Base-by-base conservation (phyloP, 257 asterid species). In the Hygrophila difformis region DNA sequence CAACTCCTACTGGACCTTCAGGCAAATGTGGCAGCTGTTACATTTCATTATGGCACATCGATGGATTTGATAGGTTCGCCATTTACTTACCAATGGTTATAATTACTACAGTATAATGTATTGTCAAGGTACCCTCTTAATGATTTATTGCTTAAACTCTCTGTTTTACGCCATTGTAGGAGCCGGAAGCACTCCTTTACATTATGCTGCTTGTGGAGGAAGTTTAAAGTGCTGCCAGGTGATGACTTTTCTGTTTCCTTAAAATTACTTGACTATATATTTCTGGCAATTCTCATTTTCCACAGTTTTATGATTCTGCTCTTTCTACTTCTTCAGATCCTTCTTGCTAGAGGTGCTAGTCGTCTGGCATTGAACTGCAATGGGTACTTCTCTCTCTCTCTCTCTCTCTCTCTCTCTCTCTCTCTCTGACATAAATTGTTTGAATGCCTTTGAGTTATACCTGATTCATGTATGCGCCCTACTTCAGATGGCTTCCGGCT, bases 201-300 rank as follows among this genome's bases (percentile, higher is more conserved):
- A 91, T 55, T 91, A 91, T 65, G 99, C 99, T 65, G 97, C 99
- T 26, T 86, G 95, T 62, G 97, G 99, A 44, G 99, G 99, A 51
- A 87, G 87, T 61, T 64, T 91, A 31, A 87, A 91, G 63, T 86
- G 99, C 75, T 86, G 97, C 60, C 95, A 86, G 99, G 99, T 83
- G 55, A 68, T 44, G 51, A 51, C 57, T 59, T 14, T 39, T 57
- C 39, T 43, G n/a, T n/a, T n/a, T n/a, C n/a, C n/a, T n/a, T n/a
- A n/a, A n/a, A 24, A 24, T 24, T 24, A 24, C 29, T 24, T 24
- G 29, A 3, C 7, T 7, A 24, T 24, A 24, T 3, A 3, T 7
- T 24, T 7, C 7, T 16, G 35, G 29, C 7, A 7, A 3, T 24
- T 24, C n/a, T 24, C 5, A 24, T 24, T 24, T 3, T 7, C 29